phyloP scores from a whole-genome alignment of 75 land plant genomes.

The Pseudotsuga menziesii region DNA sequence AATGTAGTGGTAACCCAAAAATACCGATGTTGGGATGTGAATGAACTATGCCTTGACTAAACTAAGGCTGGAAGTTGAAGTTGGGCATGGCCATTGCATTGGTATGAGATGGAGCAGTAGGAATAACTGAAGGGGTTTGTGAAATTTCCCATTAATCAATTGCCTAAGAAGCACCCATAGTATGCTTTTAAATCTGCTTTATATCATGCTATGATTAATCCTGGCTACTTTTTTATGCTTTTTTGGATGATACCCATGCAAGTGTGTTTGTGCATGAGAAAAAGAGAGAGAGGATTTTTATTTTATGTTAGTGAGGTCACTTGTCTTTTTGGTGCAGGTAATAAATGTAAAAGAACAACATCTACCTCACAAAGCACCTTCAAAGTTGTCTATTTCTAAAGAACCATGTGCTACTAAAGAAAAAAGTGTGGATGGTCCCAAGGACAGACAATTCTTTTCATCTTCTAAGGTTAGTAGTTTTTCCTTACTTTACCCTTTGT shows the following conservation, averaged over 20 bases:
- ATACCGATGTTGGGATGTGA: no score
- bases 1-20: no score
- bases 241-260: not conserved
- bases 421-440: not conserved
- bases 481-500: not conserved
- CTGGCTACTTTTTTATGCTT: not conserved
- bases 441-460: not conserved
- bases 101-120: no score
- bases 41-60: no score
- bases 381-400: not conserved
- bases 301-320: conserved; percentile 1
- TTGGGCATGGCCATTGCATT: no score
- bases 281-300: not conserved
- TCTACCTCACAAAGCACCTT: conserved; percentile 4
- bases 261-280: not conserved
- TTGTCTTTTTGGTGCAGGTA: not conserved
- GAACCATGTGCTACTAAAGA: not conserved
- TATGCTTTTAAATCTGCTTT: no score
- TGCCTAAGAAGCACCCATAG: no score
- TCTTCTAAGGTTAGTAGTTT: not conserved
- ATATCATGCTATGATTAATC: not conserved
- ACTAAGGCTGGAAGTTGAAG: no score
- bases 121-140: no score
- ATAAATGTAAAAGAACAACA: conserved; percentile 1
- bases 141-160: no score